phyloP scores from a whole-genome alignment of 768 basidiomycete genomes.

The Tylopilus intermedius region DNA sequence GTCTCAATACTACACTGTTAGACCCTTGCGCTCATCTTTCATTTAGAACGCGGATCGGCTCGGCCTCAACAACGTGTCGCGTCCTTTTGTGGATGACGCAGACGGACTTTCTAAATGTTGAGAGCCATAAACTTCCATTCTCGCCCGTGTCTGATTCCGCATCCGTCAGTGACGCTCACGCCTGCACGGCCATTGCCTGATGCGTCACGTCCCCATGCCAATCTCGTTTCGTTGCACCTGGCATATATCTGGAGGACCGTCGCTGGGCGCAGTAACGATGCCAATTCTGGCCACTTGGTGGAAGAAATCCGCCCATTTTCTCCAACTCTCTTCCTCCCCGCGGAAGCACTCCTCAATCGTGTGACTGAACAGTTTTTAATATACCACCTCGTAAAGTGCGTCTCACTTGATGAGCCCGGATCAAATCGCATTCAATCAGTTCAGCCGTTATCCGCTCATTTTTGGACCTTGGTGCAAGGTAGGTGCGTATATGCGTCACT shows the following conservation, averaged over 20 bases:
- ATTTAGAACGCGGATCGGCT: slow-evolving; percentile 56
- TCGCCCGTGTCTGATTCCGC: slow-evolving; percentile 6
- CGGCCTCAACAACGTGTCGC: slow-evolving; percentile 56
- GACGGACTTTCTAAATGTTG: slow-evolving; percentile 41
- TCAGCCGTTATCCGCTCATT: slow-evolving; percentile 71
- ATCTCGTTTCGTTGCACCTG: slow-evolving; percentile 36
- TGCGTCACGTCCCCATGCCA: slow-evolving; percentile 24
- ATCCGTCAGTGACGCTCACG: slow-evolving; percentile 36
- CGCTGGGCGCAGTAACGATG: slow-evolving; percentile 1
- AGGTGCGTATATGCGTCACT: slow-evolving; percentile 17
- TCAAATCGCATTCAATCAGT: slow-evolving; percentile 9
- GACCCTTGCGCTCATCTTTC: slow-evolving; percentile 10
- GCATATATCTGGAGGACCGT: slow-evolving; percentile 37
- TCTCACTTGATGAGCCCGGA: slow-evolving; percentile 5
- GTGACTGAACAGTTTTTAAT: slow-evolving; percentile 50
- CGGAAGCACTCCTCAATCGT: slow-evolving; percentile 47
- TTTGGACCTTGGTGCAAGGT: slow-evolving; percentile 70
- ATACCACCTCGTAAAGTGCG: slow-evolving; percentile 57
- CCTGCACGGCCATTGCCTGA: slow-evolving; percentile 34
- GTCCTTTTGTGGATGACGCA: slow-evolving; percentile 42
- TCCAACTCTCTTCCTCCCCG: slow-evolving; percentile 50
- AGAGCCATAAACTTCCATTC: slow-evolving; percentile 9
- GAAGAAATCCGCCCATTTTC: slow-evolving; percentile 47
- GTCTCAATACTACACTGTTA: background rate
- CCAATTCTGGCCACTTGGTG: slow-evolving; percentile 25